Percentiles rank a stretch among this genome's conserved stretches.
These are phyloP conservation scores for Globisporangium cederbergense DNA, from an alignment of 352 stramenopile species.

Conservation along the genomic window DNA sequence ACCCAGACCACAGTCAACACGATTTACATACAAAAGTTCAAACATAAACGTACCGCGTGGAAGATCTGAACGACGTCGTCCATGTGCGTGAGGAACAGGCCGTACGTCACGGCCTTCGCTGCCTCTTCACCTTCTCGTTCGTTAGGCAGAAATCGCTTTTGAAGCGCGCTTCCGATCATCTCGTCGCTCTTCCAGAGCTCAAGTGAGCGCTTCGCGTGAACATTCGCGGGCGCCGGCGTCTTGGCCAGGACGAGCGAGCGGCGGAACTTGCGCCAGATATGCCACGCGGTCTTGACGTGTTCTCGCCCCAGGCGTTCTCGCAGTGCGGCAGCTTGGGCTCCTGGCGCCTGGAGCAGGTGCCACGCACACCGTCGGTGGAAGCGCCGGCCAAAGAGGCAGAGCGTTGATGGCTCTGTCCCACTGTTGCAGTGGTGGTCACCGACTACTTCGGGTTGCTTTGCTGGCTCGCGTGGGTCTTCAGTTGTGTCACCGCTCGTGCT, in stretches of 20 bases:
- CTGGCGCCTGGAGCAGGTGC: conserved; percentile 35
- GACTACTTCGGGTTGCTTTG: background rate
- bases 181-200: conserved; percentile 65
- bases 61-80: conserved; percentile 46
- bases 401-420: background rate
- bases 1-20: background rate
- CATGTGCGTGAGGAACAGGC: conserved; percentile 37
- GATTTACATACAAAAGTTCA: background rate
- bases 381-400: conserved; percentile 61
- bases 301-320: conserved; percentile 50
- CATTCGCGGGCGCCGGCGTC: conserved; percentile 22
- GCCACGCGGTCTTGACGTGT: conserved; percentile 68
- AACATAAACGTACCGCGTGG: conserved; percentile 28
- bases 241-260: conserved; percentile 19
- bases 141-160: conserved; percentile 28
- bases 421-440: background rate
- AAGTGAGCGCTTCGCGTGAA: conserved; percentile 52
- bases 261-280: conserved; percentile 67
- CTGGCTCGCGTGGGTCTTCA: background rate
- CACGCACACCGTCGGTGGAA: conserved; percentile 55
- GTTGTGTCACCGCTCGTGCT: background rate
- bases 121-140: conserved; percentile 1
- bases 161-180: conserved; percentile 45
- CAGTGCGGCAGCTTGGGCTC: conserved; percentile 11
- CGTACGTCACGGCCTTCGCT: conserved; percentile 32